Evolutionary conservation across 1,284 basidiomycete species (phyloP), one percentile per base, ranked within the genome.

Genomic region (Ustilago tritici): DNA sequence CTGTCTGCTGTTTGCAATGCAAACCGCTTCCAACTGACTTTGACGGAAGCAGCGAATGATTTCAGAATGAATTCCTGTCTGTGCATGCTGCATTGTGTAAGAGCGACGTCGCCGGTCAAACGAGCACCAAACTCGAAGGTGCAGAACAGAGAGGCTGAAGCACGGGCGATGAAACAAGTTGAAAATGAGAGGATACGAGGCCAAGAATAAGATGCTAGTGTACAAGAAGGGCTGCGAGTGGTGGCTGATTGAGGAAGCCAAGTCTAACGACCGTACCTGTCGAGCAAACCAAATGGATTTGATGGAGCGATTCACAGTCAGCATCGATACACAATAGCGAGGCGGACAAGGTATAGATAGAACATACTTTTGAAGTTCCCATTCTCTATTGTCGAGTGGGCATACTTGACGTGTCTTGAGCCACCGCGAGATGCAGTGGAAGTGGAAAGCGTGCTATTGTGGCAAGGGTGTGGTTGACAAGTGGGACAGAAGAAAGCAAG

Each of bases 371-470:
- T 96, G 94, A 83, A 94, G 88, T 85, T 95, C 94, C 94, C 95
- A 87, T 58, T 87, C 88, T 85, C 93, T 91, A 88, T 99, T 99
- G 88, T 99, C 97, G 67, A 99, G 88, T 3, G 96, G 97, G 87
- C 97, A 99, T 53, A 99, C 97, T 88, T 98, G 97, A 80, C 97
- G 91, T 19, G 97, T 98, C 90, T 99, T 99, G 80, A 99, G 90
- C 97, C 97, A 99, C 60, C 97, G 92, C 23, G 95, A 97, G 86
- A 99, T 99, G 88, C 96, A 99, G 88, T 99, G 96, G 88, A 99
- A 99, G 88, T 99, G 96, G 90, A 99, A 99, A 5, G 96, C 96
- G 86, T 99, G 96, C 95, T 98, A 83, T 38, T 17, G 9, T 15
- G 28, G 14, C 8, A 32, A n/a, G 17, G 35, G 53, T 8, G 31